Conservation (phyloP, 768 basidiomycete species). For the Trametes cinnabarina region DNA sequence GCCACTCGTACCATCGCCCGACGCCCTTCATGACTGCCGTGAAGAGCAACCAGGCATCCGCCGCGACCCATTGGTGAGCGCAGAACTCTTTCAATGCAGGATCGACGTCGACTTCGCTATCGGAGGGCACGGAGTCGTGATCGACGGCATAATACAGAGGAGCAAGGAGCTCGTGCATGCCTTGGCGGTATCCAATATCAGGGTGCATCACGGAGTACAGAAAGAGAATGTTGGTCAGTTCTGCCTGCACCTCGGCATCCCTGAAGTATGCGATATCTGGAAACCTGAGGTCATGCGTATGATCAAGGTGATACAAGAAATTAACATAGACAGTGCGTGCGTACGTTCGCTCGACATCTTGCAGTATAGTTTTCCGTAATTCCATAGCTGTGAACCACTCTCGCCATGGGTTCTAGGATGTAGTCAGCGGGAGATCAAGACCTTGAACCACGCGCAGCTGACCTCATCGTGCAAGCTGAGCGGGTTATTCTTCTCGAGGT, state of each 20-base stretch:
- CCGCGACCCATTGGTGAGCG: conserved; percentile 66
- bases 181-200: conserved; percentile 91
- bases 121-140: conserved; percentile 66
- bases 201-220: conserved; percentile 77
- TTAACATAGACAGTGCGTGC: conserved; percentile 29
- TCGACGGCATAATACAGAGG: conserved; percentile 82
- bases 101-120: conserved; percentile 30
- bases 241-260: conserved; percentile 65
- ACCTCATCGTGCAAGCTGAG: conserved; percentile 78
- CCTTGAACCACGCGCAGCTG: conserved; percentile 6
- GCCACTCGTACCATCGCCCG: conserved; percentile 69
- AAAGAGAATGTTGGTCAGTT: conserved; percentile 86
- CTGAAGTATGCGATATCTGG: conserved; percentile 96
- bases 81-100: conserved; percentile 57
- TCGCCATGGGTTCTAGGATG: conserved; percentile 85
- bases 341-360: conserved; percentile 95
- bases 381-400: conserved; percentile 91
- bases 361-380: conserved; percentile 81
- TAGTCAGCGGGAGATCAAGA: background rate
- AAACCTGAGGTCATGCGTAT: conserved; percentile 60
- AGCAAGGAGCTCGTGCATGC: conserved; percentile 97
- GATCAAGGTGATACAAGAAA: background rate
- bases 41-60: conserved; percentile 89
- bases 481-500: conserved; percentile 76
- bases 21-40: conserved; percentile 72